Conservation (phyloP, 176 grass and related monocot species). For the Lolium rigidum region DNA sequence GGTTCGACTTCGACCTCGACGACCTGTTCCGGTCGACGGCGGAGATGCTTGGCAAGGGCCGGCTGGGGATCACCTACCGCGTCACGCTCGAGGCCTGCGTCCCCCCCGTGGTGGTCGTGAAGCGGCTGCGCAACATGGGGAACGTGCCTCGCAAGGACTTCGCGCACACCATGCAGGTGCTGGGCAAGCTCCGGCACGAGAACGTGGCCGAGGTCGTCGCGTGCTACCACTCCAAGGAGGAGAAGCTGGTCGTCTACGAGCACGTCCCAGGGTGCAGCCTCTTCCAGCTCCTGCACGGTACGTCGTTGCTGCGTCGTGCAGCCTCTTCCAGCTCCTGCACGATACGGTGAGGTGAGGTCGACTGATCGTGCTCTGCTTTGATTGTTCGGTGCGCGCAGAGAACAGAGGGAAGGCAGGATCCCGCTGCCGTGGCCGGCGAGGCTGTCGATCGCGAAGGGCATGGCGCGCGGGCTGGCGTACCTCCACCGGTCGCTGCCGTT, state of each 20-base stretch:
- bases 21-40: constrained; percentile 78
- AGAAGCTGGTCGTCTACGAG: constrained; percentile 86
- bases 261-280: constrained; percentile 71
- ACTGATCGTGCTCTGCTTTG: background rate
- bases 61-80: constrained; percentile 80
- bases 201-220: constrained; percentile 77
- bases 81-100: constrained; percentile 55
- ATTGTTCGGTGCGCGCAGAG: constrained; percentile 35
- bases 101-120: constrained; percentile 57
- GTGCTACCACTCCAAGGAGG: constrained; percentile 83
- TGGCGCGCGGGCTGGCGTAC: constrained; percentile 72
- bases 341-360: background rate
- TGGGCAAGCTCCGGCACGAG: constrained; percentile 82
- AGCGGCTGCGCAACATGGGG: constrained; percentile 82
- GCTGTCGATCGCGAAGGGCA: constrained; percentile 71
- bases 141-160: constrained; percentile 71
- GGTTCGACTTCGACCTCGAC: constrained; percentile 71
- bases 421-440: constrained; percentile 77
- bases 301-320: background rate
- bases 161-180: constrained; percentile 73
- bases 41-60: constrained; percentile 76
- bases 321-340: too few species aligned
- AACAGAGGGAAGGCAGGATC: constrained; percentile 77
- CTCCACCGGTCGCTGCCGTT: constrained; percentile 67
- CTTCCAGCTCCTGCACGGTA: constrained; percentile 89